These are phyloP conservation scores for Aspergillus nomiae DNA, from an alignment of 2,329 filamentous ascomycete species.

Conservation along the genomic window DNA sequence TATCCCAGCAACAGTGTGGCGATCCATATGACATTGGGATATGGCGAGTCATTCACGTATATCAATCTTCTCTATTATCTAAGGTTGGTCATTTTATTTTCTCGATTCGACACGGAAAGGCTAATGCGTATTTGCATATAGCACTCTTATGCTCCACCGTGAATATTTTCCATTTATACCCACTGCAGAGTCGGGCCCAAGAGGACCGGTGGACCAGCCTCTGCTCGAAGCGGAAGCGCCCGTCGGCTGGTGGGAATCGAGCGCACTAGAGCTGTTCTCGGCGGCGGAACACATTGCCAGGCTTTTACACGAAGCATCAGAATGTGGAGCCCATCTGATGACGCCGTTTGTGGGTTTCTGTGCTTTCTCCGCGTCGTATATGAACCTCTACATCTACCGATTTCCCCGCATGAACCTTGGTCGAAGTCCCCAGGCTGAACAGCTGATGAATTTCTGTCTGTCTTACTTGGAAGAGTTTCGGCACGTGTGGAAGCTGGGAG, in stretches of 20 bases:
- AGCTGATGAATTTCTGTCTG: background rate
- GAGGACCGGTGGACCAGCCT: background rate
- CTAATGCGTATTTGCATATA: background rate
- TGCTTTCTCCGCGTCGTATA: conserved; percentile 1
- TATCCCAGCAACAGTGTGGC: conserved; percentile 3
- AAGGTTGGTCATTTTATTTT: background rate
- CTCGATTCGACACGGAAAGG: background rate
- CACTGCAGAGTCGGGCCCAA: background rate
- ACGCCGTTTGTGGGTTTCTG: conserved; percentile 4
- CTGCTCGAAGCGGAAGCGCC: conserved; percentile 4
- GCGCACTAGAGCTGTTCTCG: background rate
- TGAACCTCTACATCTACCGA: conserved; percentile 2
- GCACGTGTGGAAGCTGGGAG: conserved; percentile 3
- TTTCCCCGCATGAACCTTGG: conserved; percentile 5
- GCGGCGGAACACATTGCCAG: background rate
- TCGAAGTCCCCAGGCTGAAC: background rate
- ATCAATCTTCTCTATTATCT: conserved; percentile 4
- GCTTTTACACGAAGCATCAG: conserved; percentile 2
- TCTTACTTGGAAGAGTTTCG: conserved; percentile 1
- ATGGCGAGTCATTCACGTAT: conserved; percentile 4
- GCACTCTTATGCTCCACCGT: conserved; percentile 7
- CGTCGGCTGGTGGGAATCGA: conserved; percentile 2
- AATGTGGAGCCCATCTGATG: background rate
- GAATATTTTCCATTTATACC: conserved; percentile 7
- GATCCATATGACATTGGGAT: conserved; percentile 4